Evolutionary conservation across 2,329 filamentous ascomycete genomes (phyloP), one percentile per base, ranked within the genome.

Genomic region (Arthrobotrys pseudoclavata): DNA sequence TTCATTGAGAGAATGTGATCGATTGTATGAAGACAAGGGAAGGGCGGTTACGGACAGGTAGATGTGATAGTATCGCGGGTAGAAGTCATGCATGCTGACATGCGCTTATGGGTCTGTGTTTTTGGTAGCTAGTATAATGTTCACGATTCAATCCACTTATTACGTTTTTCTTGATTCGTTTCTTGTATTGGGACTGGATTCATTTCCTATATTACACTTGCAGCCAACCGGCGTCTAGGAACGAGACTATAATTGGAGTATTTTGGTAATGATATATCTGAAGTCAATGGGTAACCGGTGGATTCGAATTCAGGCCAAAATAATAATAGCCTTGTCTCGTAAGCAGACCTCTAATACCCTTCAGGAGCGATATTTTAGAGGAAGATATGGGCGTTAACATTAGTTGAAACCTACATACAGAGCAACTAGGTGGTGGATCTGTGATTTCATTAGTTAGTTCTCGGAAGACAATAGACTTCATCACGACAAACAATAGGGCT

Each of bases 401-500:
- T 10, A 18, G 18, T n/a, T 20, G 40, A 45, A 40, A 45, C 18
- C 42, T n/a, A 45, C 6, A 45, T 20, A 45, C 18, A 53, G 15
- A 31, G 50, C 26, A 6, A 15, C 26, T 18, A 18, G 13, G 4
- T 29, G n/a, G 26, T 18, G 15, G 15, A n/a, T 31, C 24, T 29
- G 15, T 9, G 24, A 29, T 53, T 15, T 31, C 13, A 53, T 53
- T 53, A 29, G 50, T 18, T 53, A n/a, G 26, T 31, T 2, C 3
- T 53, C 26, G 15, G 50, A 31, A 31, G 12, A 53, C 50, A 53
- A 53, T 53, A 53, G 50, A 53, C 24, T 4, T 9, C 26, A 53
- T 31, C 22, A 50, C 12, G 24, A 53, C 50, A 53, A 53, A 29
- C 24, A 53, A 53, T 53, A 50, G 22, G 12, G 50, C 50, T 53